Percentiles rank a stretch among this genome's conserved stretches.
These are phyloP conservation scores for Xylona heveae DNA, from an alignment of 495 filamentous ascomycete species.

Conservation along the genomic window DNA sequence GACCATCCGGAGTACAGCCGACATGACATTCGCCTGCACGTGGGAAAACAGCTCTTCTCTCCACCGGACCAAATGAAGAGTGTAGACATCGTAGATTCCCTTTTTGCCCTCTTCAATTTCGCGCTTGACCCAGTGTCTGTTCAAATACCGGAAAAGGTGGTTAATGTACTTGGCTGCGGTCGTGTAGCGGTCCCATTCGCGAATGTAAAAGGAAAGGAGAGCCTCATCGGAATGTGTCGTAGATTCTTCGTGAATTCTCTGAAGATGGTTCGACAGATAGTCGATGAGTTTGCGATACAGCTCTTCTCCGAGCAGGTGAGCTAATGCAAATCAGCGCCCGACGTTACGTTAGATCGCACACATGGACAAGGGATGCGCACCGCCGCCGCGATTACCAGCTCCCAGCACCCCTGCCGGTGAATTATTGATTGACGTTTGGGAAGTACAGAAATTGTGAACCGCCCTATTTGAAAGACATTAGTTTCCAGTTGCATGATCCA, in stretches of 20 bases:
- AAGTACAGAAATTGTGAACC: constrained; percentile 98
- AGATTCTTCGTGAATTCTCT: constrained; percentile 40
- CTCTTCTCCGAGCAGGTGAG: constrained; percentile 88
- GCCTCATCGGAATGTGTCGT: constrained; percentile 72
- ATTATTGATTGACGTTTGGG: constrained; percentile 62
- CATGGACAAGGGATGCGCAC: constrained; percentile 8
- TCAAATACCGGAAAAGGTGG: constrained; percentile 91
- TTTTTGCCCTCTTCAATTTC: constrained; percentile 99
- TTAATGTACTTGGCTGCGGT: constrained; percentile 91
- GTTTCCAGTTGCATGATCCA: neutral
- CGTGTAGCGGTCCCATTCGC: constrained; percentile 91
- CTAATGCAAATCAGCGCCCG: constrained; percentile 19
- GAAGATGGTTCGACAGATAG: constrained; percentile 63
- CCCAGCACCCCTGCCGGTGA: constrained; percentile 15
- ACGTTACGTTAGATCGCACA: neutral
- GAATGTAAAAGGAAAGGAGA: constrained; percentile 83
- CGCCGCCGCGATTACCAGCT: constrained; percentile 57
- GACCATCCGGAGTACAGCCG: constrained; percentile 79
- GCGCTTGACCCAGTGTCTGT: constrained; percentile 95
- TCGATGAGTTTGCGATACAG: constrained; percentile 76
- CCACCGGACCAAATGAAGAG: constrained; percentile 87
- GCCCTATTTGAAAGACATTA: constrained; percentile 29
- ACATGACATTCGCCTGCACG: constrained; percentile 80
- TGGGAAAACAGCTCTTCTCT: constrained; percentile 69
- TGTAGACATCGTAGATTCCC: constrained; percentile 95